phyloP scores from a whole-genome alignment of 2,329 filamentous ascomycete species.

The Diaporthe amygdali region DNA sequence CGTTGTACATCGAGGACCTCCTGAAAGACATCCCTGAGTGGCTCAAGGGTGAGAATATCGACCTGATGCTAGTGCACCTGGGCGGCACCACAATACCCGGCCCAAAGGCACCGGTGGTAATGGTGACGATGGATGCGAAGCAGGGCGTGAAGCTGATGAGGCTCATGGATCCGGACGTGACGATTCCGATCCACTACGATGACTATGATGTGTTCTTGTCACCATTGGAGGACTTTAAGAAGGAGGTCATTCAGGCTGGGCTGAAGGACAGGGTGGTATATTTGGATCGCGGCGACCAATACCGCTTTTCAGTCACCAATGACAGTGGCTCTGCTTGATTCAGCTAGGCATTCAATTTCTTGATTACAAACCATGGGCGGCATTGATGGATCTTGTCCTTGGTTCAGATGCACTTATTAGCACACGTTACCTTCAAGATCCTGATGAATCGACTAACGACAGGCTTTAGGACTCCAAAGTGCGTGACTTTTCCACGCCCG shows the following conservation, averaged over 20 bases:
- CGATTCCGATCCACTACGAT: conserved; percentile 69
- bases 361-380: too few relatives aligned
- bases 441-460: too few relatives aligned
- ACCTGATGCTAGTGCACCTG: conserved; percentile 71
- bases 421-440: too few relatives aligned
- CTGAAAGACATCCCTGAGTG: conserved; percentile 63
- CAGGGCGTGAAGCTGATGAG: conserved; percentile 66
- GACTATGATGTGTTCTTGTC: conserved; percentile 68
- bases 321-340: neutral
- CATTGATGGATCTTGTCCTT: too few relatives aligned
- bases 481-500: too few relatives aligned
- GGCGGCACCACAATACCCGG: conserved; percentile 70
- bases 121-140: conserved; percentile 73
- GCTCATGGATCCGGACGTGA: conserved; percentile 64
- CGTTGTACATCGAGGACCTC: conserved; percentile 62
- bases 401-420: too few relatives aligned
- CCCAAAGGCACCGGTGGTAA: conserved; percentile 62
- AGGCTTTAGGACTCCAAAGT: too few relatives aligned
- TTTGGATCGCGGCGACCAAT: conserved; percentile 63
- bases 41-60: conserved; percentile 59
- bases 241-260: conserved; percentile 56
- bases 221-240: conserved; percentile 64
- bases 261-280: conserved; percentile 61
- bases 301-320: conserved; percentile 52
- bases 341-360: fast-evolving